Evolutionary conservation across 1,284 basidiomycete species (phyloP), one percentile per base, ranked within the genome.

Genomic region (Papiliotrema flavescens): DNA sequence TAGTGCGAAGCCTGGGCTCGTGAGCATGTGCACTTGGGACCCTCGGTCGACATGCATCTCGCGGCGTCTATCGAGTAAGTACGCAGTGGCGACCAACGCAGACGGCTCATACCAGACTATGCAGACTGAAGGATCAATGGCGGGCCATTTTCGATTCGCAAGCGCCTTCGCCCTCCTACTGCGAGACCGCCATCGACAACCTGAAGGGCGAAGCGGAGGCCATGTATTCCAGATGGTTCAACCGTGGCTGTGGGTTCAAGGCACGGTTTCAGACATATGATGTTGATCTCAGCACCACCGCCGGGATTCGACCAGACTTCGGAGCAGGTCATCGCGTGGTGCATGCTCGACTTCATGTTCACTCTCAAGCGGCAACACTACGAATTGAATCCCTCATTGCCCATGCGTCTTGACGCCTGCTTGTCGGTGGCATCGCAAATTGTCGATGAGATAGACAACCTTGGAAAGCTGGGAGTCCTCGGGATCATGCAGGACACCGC

Each of bases 51-150:
- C 45, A 64, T 69, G 61, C 69, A 71, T 51, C 57, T 69, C 6
- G 65, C 69, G 1, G 61, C 60, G 6, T 64, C 62, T 11, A 62
- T 69, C 8, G 67, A 71, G 69, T 69, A 19, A 41, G 35, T 28
- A 8, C 14, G 11, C 35, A 35, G 39, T 13, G 9, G 17, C 22
- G 15, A 20, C n/a, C n/a, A n/a, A n/a, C 8, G 32, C 8, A 28
- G 43, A 34, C 19, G 23, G 37, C 34, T 55, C 11, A 59, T 39
- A 1, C 3, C 54, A 63, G 66, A 39, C 53, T 69, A 7, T 67
- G 67, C 53, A 63, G 65, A 59, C 57, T 69, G 11, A 67, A 69
- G 50, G 69, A 71, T 45, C 63, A 69, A 47, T 71, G 69, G 69
- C 58, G 63, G 17, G 55, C 62, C 9, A 56, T 67, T 17, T 64